phyloP scores from a whole-genome alignment of 169 alveolate species.

The Babesia sp. region DNA sequence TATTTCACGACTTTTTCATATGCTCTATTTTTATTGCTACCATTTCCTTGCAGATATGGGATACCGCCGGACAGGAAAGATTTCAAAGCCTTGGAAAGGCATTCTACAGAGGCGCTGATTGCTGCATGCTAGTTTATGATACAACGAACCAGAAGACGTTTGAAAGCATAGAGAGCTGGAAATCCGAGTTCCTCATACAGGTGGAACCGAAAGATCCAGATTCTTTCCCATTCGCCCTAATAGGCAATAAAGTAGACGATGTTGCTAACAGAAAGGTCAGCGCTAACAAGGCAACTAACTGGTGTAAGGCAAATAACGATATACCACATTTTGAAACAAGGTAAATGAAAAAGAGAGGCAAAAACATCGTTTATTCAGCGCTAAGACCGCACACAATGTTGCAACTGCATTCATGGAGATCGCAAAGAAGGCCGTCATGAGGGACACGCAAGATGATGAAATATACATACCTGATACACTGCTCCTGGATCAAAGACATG shows the following conservation, averaged over 20 bases:
- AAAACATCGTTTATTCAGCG: constrained; percentile 66
- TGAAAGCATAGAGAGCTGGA: constrained; percentile 95
- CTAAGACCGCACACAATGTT: constrained; percentile 94
- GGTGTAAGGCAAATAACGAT: constrained; percentile 90
- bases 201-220: constrained; percentile 94
- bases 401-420: constrained; percentile 92
- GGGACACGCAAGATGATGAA: constrained; percentile 86
- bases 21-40: too few relatives aligned
- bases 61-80: constrained; percentile 98
- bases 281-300: constrained; percentile 88
- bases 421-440: constrained; percentile 83
- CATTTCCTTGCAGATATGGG: constrained; percentile 92
- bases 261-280: constrained; percentile 88
- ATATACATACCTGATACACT: constrained; percentile 72
- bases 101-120: constrained; percentile 99
- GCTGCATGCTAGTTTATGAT: constrained; percentile 97
- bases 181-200: constrained; percentile 93
- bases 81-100: constrained; percentile 97
- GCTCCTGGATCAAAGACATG: constrained; percentile 52
- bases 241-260: constrained; percentile 97
- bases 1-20: too few relatives aligned
- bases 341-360: constrained; percentile 11
- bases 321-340: constrained; percentile 94
- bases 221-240: constrained; percentile 92
- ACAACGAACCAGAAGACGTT: constrained; percentile 87